Evolutionary conservation across 1,284 basidiomycete species (phyloP), one percentile per base, ranked within the genome.

Genomic region (Apiotrichum akiyoshidainum): DNA sequence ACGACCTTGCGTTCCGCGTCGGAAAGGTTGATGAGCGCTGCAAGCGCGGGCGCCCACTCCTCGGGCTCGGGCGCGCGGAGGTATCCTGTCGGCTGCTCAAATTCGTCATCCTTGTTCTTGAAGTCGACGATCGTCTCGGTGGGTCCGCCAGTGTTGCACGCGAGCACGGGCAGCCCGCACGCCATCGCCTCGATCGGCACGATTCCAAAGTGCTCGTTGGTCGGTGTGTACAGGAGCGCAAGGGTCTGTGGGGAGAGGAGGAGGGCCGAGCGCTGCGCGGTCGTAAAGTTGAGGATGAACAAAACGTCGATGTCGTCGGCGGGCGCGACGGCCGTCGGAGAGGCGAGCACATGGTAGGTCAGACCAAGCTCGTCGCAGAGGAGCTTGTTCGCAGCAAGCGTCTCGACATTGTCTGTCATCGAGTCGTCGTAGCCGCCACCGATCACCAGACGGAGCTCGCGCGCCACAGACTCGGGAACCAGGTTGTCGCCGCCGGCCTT

Each of bases 191-290:
- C 96, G 7, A 98, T 84, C 0, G 95, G 95, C 0, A 90, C 94
- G 67, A 99, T 98, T 2, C 95, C 95, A 72, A 99, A 96, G 76
- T 99, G 95, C 72, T 99, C 95, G 75, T 96, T 94, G 2, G 85
- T 81, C 0, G 96, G 95, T 0, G 96, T 99, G 76, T 99, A 99
- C 5, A 98, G 82, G 0, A 99, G 81, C 0, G 84, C 87, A 12
- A 84, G 78, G 0, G 89, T 90, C 2, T 82, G 64, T 0, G 84
- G 72, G 1, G 84, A 81, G 16, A 81, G 83, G 21, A 96, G 84
- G 2, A 93, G 83, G 9, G 86, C 85, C 0, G 88, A 85, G 35
- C 91, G 87, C 70, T 95, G 92, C 0, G 81, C 68, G 1, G 86
- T 87, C 1, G 87, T 86, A 75, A 94, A 92, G 78, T 94, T 95